These are phyloP conservation scores for Capillidium rhysosporum DNA, from an alignment of 371 early-diverging fungal species.

Conservation along the genomic window DNA sequence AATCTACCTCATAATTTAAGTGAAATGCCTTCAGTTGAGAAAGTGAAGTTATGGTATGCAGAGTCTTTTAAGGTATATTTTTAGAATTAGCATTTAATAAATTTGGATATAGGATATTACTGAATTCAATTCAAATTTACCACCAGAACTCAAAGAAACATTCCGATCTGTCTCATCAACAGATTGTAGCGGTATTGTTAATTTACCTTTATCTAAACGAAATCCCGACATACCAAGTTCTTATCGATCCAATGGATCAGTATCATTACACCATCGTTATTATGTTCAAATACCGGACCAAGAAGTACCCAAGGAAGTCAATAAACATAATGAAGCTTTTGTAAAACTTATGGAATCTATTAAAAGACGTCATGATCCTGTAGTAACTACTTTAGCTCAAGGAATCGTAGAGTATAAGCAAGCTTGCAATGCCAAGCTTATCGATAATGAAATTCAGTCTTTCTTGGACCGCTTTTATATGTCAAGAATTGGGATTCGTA, in stretches of 20 bases:
- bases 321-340: slow-evolving; percentile 59
- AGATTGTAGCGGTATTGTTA: neutral
- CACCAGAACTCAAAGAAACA: neutral
- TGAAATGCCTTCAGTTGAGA: slow-evolving; percentile 73
- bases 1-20: slow-evolving; percentile 67
- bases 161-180: neutral
- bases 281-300: slow-evolving; percentile 29
- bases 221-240: slow-evolving; percentile 3
- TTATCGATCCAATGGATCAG: neutral
- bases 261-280: slow-evolving; percentile 17
- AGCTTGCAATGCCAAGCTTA: slow-evolving; percentile 23
- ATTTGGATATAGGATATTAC: slow-evolving; percentile 29
- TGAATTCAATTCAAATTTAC: slow-evolving; percentile 18
- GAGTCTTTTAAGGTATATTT: slow-evolving; percentile 64
- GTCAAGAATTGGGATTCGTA: slow-evolving; percentile 93
- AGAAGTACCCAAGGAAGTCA: slow-evolving; percentile 46
- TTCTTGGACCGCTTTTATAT: slow-evolving; percentile 95
- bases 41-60: slow-evolving; percentile 89
- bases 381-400: slow-evolving; percentile 77
- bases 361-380: slow-evolving; percentile 85
- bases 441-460: slow-evolving; percentile 69
- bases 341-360: slow-evolving; percentile 71
- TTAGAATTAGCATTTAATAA: neutral
- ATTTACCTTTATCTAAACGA: slow-evolving; percentile 1
- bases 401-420: slow-evolving; percentile 87